Evolutionary conservation across 139 green algal species (phyloP), one percentile per base, ranked within the genome.

Genomic region (Monoraphidium neglectum): DNA sequence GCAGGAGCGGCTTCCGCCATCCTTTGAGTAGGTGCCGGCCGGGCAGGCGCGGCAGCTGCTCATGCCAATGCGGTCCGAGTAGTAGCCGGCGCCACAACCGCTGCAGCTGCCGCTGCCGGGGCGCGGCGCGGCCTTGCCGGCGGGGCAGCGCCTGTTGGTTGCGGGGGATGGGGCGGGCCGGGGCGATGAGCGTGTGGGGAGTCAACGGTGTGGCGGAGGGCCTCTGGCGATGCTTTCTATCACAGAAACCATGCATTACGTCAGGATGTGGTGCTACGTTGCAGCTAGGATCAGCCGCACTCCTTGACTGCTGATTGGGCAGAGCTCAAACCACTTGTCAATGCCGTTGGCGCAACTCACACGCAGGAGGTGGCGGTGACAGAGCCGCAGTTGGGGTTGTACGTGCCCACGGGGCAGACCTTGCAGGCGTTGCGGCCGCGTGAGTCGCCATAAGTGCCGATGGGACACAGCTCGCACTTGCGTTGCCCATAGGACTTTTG

Each of bases 361-460:
- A 32, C 49, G 75, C 75, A 80, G 1, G 75, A 65, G 16, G 53
- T 38, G 1, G 16, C 26, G 15, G 75, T 75, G 1, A 80, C 38
- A 6, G 59, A 12, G 24, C 60, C 77, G 4, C 66, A 37, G 24
- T 61, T 77, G 2, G 60, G 46, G 62, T 77, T 77, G 61, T 61
- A 77, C 24, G 69, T 82, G 26, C 77, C 77, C 4, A 56, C 61
- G 1, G 51, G 68, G 77, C 77, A 82, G 35, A 73, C 68, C 69
- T 77, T 77, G 77, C 77, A 82, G 38, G 61, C 74, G 18, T 43
- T 36, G 30, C 46, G 35, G 30, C 60, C 77, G 10, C 69, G 26
- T 1, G 68, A 32, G 61, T 77, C 70, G 33, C 66, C 49, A 51
- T 77, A 82, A 10, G 69, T 77, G 33, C 77, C 77, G 26, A 60